These are phyloP conservation scores for Lipomyces spencermartinsiae DNA, from an alignment of 805 yeast genomes.

Conservation along the genomic window DNA sequence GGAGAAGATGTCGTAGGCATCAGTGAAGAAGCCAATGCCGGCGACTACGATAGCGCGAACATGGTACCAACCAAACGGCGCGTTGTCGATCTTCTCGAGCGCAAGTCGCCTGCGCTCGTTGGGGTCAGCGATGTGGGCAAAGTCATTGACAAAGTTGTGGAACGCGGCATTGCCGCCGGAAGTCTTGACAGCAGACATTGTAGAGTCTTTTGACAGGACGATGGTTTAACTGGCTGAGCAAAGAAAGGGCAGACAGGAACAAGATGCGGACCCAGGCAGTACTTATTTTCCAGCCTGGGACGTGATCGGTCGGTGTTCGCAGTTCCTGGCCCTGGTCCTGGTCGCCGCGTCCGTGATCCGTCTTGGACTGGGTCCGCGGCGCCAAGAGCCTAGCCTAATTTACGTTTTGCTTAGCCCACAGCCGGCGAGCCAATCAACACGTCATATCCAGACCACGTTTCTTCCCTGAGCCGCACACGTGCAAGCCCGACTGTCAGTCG, in stretches of 20 bases:
- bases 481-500: too few species aligned
- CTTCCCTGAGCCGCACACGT: too few species aligned
- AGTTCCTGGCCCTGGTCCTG: too few species aligned
- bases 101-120: constrained; percentile 66
- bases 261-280: too few species aligned
- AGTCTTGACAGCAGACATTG: constrained; percentile 18
- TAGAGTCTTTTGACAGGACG: too few species aligned
- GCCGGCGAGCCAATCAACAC: too few species aligned
- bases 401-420: too few species aligned
- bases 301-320: too few species aligned
- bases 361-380: background rate
- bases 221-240: background rate
- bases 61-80: constrained; percentile 66
- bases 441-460: too few species aligned
- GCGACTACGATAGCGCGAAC: constrained; percentile 50
- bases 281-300: too few species aligned
- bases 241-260: background rate
- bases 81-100: constrained; percentile 62
- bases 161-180: constrained; percentile 64
- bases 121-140: constrained; percentile 63
- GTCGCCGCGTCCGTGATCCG: too few species aligned
- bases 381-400: too few species aligned
- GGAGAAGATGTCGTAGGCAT: constrained; percentile 91
- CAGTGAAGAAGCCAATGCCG: constrained; percentile 93
- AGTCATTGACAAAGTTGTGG: constrained; percentile 61